Percentiles rank a stretch among this genome's conserved stretches.
These are phyloP conservation scores for Globisporangium alternatum DNA, from an alignment of 352 stramenopile genomes.

Conservation along the genomic window DNA sequence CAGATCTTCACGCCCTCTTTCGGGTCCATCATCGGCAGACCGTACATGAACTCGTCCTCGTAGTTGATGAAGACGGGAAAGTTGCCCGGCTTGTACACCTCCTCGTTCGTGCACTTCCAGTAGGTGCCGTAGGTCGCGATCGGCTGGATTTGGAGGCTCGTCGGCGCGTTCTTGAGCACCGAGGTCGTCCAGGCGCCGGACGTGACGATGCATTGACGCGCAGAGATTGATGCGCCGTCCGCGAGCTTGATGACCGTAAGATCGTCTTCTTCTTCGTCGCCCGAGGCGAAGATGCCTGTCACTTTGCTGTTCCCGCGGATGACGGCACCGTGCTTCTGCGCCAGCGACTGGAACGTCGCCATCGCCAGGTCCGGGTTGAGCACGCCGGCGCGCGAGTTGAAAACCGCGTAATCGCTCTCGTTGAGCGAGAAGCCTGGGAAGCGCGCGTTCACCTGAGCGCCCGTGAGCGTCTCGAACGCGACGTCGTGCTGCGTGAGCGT, in stretches of 20 bases:
- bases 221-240: slow-evolving; percentile 22
- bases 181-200: slow-evolving; percentile 54
- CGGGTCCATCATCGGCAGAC: slow-evolving; percentile 40
- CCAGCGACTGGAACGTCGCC: slow-evolving; percentile 45
- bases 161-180: slow-evolving; percentile 19
- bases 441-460: slow-evolving; percentile 36
- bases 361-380: slow-evolving; percentile 56
- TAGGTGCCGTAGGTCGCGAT: slow-evolving; percentile 68
- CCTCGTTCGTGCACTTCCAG: slow-evolving; percentile 42
- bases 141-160: slow-evolving; percentile 45
- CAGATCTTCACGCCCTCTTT: slow-evolving; percentile 73
- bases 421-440: slow-evolving; percentile 56
- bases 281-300: slow-evolving; percentile 19
- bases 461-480: slow-evolving; percentile 42
- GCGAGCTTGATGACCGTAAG: slow-evolving; percentile 31
- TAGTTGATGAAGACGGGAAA: slow-evolving; percentile 76
- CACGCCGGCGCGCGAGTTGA: slow-evolving; percentile 41
- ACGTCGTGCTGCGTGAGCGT: slow-evolving; percentile 30
- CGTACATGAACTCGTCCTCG: slow-evolving; percentile 47
- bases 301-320: slow-evolving; percentile 40
- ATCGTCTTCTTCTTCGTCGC: slow-evolving; percentile 15
- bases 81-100: slow-evolving; percentile 37
- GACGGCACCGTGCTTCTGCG: slow-evolving; percentile 28
- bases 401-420: slow-evolving; percentile 39
- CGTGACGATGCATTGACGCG: slow-evolving; percentile 52